A percentile compares a stretch with the other conserved stretches of the same genome.
Evolutionary conservation across 495 filamentous ascomycete species (phyloP).

Genomic region (Bathelium albidoporum): DNA sequence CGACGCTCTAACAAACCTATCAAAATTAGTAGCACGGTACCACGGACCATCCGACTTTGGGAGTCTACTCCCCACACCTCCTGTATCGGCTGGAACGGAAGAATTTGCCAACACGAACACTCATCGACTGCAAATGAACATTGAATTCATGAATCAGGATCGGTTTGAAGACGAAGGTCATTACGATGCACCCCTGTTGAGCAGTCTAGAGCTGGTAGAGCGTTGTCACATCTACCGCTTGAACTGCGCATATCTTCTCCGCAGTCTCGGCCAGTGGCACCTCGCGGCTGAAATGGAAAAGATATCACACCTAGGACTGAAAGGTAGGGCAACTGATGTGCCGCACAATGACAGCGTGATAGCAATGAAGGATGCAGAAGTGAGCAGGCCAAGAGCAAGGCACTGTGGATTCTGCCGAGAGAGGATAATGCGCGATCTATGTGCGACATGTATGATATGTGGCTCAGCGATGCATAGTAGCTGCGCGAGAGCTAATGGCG

Average conservation of each 20-base stretch:
- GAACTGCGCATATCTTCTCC: not conserved
- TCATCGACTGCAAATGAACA: not conserved
- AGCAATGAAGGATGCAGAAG: not conserved
- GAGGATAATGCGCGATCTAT: not conserved
- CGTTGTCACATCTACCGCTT: not conserved
- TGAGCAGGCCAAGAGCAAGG: not conserved
- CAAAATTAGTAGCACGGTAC: not conserved
- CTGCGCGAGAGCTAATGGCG: not conserved
- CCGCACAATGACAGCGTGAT: not conserved
- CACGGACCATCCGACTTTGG: not conserved
- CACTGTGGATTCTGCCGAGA: not conserved
- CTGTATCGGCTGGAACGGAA: not conserved
- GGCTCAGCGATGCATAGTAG: not conserved
- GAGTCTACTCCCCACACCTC: not conserved
- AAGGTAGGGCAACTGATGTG: not conserved
- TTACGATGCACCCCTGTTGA: not conserved
- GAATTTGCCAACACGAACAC: not conserved
- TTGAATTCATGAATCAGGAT: conserved; percentile 1
- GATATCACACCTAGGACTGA: not conserved
- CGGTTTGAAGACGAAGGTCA: conserved; percentile 1
- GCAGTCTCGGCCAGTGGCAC: not conserved
- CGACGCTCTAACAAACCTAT: not conserved
- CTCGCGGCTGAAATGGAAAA: not conserved
- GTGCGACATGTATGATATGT: not conserved
- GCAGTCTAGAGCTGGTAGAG: not conserved